These are phyloP conservation scores for Tuctoria greenei DNA, from an alignment of 176 grass and related monocot genomes.

Conservation along the genomic window DNA sequence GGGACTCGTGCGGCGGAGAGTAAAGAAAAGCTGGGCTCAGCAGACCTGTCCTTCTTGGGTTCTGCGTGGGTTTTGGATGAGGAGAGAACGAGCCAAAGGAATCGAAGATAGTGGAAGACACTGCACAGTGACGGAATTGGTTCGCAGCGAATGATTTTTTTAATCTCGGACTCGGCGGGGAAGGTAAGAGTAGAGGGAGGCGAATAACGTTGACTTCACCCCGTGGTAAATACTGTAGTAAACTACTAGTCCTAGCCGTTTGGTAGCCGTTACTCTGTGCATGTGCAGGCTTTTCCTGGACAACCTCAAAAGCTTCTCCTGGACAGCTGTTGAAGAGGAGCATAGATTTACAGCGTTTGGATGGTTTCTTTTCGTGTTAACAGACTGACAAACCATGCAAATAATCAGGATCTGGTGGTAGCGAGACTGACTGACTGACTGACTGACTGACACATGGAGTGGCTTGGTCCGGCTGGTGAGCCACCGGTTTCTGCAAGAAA, in stretches of 20 bases:
- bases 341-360: no score
- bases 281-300: not conserved
- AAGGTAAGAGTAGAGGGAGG: not conserved
- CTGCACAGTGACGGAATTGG: not conserved
- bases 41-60: slow-evolving; percentile 27
- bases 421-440: no score
- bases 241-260: slow-evolving; percentile 10
- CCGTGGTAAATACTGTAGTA: not conserved
- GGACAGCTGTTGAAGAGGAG: no score
- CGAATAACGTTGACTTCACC: not conserved
- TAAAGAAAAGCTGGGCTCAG: not conserved
- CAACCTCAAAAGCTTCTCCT: no score
- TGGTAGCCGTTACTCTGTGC: not conserved
- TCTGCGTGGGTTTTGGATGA: slow-evolving; percentile 6
- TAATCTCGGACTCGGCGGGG: not conserved
- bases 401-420: no score
- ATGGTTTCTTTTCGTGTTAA: no score
- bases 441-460: no score
- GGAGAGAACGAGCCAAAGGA: slow-evolving; percentile 6
- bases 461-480: no score
- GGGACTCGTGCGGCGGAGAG: slow-evolving; percentile 4
- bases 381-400: no score
- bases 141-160: not conserved
- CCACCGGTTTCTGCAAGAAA: no score
- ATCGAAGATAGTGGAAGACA: slow-evolving; percentile 1